These are phyloP conservation scores for Plantago coronopus DNA, from an alignment of 305 asterid species.

Conservation along the genomic window DNA sequence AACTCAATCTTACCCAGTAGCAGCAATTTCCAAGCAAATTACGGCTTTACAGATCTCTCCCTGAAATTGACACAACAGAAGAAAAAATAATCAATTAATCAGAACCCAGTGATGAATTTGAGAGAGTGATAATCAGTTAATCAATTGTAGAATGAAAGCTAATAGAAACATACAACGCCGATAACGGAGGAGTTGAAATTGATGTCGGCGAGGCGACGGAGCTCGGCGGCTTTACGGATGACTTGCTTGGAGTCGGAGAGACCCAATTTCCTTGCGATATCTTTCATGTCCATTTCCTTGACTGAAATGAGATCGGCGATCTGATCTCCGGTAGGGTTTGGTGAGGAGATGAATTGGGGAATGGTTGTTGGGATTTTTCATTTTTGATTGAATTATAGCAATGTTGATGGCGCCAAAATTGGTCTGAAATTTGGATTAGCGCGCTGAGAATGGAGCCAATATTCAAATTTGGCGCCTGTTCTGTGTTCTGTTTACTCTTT, in stretches of 20 bases:
- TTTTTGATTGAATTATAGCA: slow-evolving; percentile 8
- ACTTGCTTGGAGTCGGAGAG: slow-evolving; percentile 57
- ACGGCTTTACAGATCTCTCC: slow-evolving; percentile 95
- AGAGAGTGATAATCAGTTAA: too few species aligned
- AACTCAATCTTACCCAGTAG: slow-evolving; percentile 48
- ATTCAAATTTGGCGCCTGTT: background rate
- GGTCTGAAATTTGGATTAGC: slow-evolving; percentile 19
- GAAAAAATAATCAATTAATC: background rate
- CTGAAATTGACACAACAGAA: slow-evolving; percentile 31
- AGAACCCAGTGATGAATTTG: too few species aligned
- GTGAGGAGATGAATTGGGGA: background rate
- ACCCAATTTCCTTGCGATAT: slow-evolving; percentile 66
- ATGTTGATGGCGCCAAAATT: slow-evolving; percentile 34
- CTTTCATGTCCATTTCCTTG: slow-evolving; percentile 56
- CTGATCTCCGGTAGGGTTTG: background rate
- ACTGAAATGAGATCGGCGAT: background rate
- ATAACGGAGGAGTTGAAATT: slow-evolving; percentile 81
- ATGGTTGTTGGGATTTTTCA: slow-evolving; percentile 5
- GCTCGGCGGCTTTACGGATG: slow-evolving; percentile 83
- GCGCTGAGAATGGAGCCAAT: slow-evolving; percentile 2
- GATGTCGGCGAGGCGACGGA: slow-evolving; percentile 86
- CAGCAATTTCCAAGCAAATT: slow-evolving; percentile 83
- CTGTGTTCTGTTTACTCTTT: too few species aligned
- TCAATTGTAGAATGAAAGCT: too few species aligned
- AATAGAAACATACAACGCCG: slow-evolving; percentile 56